Base-by-base conservation (phyloP, 176 grass and related monocot species). In the Triticum monococcum region DNA sequence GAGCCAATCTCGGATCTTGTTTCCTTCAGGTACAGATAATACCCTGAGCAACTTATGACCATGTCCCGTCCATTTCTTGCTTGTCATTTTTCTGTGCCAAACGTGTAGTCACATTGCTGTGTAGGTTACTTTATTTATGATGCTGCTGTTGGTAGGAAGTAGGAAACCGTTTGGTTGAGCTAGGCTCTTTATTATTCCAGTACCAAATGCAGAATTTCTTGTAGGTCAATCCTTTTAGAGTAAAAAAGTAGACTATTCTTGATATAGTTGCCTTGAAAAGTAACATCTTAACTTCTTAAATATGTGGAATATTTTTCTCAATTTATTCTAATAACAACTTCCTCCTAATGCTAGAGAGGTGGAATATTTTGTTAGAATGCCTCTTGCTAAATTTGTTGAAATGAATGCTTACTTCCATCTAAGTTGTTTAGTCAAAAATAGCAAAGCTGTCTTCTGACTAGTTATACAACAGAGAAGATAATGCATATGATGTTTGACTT, bases 1-100 rank as follows among this genome's bases (percentile, higher is more conserved):
- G 93, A 88, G 96, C 93, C 79, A 94, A 92, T 83, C 87, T 98
- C 16, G 96, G 96, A 81, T 90, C 93, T 80, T 98, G 96, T 61
- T 96, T 96, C 88, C 52, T 98, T 92, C 96, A 98, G 90, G 96
- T 98, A 91, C 77, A 64, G 63, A 88, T 77, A 85, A 81, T 36
- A 68, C 38, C 33, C 13, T 60, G 22, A 68, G 24, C 20, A 62
- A 14, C 12, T 5, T 57, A 88, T 4, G 33, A 10, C 31, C 71
- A 56, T 82, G 4, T 45, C 41, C 11, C 31, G 5, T 65, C 64
- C 72, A 81, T 88, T 91, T 64, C 33, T 41, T 85, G 31, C 14
- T 79, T 78, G 31, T 45, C 37, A 64, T 66, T 88, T 52, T 71
- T 36, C 2, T 69, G 20, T 64, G 30, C 60, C 50, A 85, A 31